These are phyloP conservation scores for Ormosia emarginata DNA, from an alignment of 306 rosid species.

Conservation along the genomic window DNA sequence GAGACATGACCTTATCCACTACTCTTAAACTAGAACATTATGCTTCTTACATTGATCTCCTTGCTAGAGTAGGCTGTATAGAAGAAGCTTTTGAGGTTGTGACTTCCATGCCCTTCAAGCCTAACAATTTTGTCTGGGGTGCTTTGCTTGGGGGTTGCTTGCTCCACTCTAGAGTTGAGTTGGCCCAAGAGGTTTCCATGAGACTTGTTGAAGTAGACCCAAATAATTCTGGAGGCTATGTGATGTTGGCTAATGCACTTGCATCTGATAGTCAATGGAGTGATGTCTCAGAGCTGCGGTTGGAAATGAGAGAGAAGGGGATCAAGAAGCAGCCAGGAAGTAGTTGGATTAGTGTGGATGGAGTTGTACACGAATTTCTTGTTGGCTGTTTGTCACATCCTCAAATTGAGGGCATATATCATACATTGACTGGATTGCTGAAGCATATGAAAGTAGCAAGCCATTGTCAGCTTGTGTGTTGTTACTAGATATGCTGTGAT, in stretches of 20 bases:
- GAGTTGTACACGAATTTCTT: constrained; percentile 58
- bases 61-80: constrained; percentile 49
- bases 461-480: background rate
- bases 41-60: constrained; percentile 66
- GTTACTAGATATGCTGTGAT: background rate
- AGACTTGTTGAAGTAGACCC: constrained; percentile 57
- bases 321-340: constrained; percentile 55
- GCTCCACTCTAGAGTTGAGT: constrained; percentile 53
- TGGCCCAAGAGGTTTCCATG: constrained; percentile 50
- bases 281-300: constrained; percentile 41
- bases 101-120: constrained; percentile 52
- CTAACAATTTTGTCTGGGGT: constrained; percentile 62
- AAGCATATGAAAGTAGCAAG: constrained; percentile 43
- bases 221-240: constrained; percentile 49
- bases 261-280: constrained; percentile 52
- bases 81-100: constrained; percentile 56
- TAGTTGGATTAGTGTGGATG: constrained; percentile 64
- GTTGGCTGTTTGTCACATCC: constrained; percentile 44
- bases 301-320: constrained; percentile 57
- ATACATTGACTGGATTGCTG: constrained; percentile 41
- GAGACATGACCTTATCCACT: constrained; percentile 28
- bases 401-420: constrained; percentile 31
- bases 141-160: constrained; percentile 62
- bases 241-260: constrained; percentile 60
- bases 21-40: constrained; percentile 50